Percentiles rank a stretch among this genome's conserved stretches.
Evolutionary conservation across 2,329 filamentous ascomycete genomes (phyloP).

Genomic region (Chaetothyriales sp.): DNA sequence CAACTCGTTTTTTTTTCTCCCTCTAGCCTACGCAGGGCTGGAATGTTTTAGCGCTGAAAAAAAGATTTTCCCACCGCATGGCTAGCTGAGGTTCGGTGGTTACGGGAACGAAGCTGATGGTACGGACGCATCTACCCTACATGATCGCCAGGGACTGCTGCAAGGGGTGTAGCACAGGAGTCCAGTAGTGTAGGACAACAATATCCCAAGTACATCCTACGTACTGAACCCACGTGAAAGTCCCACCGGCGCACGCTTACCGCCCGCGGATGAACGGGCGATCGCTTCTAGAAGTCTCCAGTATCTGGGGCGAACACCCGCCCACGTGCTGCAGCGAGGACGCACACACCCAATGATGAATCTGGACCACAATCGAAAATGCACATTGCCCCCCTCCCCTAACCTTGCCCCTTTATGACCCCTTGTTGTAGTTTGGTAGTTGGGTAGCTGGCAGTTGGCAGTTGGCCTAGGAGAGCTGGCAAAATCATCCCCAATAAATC

Average conservation of each 20-base stretch:
- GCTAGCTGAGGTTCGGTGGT: not conserved
- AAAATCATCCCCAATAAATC: too few relatives aligned
- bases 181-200: not conserved
- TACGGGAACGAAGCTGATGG: not conserved
- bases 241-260: not conserved
- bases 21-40: not conserved
- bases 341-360: too few relatives aligned
- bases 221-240: not conserved
- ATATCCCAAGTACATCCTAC: too few relatives aligned
- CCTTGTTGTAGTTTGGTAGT: too few relatives aligned
- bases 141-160: not conserved
- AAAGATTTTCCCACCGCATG: not conserved
- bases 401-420: not conserved
- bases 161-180: not conserved
- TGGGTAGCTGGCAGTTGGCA: too few relatives aligned
- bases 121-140: not conserved
- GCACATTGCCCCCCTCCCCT: not conserved
- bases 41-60: not conserved
- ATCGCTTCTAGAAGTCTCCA: not conserved
- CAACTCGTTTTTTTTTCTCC: too few relatives aligned
- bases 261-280: not conserved
- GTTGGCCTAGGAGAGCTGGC: too few relatives aligned
- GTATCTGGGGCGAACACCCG: not conserved
- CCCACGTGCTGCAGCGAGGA: not conserved
- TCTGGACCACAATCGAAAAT: not conserved